Base-by-base conservation (phyloP, 768 basidiomycete species). In the Lyophyllum atratum region DNA sequence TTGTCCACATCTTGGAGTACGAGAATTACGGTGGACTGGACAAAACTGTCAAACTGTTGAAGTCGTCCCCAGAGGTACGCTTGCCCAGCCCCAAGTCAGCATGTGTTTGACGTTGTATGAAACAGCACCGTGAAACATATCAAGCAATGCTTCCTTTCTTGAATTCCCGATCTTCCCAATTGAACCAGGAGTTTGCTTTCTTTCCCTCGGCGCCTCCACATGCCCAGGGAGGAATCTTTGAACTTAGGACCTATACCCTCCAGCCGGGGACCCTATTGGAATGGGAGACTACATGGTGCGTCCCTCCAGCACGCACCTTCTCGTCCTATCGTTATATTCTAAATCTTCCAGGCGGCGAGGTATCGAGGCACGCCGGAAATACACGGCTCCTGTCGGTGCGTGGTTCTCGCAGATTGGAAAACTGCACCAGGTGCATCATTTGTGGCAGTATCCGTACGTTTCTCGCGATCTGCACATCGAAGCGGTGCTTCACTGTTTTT, bases 381-480 rank as follows among this genome's bases (percentile, higher is more conserved):
- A 90, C 66, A 88, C 96, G 53, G 84, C 84, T 55, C 95, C 92
- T 43, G 84, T 92, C 12, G 93, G 92, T 26, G 90, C 91, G n/a
- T 94, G 92, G 92, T 95, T 92, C 74, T 90, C 90, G 54, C 92
- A 93, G 71, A 79, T 92, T 46, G 92, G 92, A 50, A 82, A 89
- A 47, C 77, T 93, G 52, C 89, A 93, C 67, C 83, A 92, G 62
- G 96, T 97, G 8, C 92, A 98, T 69, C 96, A 98, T 74, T 84
- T 98, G 75, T 98, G 96, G 96, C 95, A 98, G 74, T 96, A 96
- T 70, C 87, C 87, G 92, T 93, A 66, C 69, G 87, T 81, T 58
- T 48, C 5, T 33, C 56, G 21, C 53, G 15, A 49, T 19, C 17
- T 44, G 59, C 56, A 46, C 51, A 54, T 59, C 51, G 49, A n/a